These are phyloP conservation scores for Biancaea sappan DNA, from an alignment of 306 rosid species.

Conservation along the genomic window DNA sequence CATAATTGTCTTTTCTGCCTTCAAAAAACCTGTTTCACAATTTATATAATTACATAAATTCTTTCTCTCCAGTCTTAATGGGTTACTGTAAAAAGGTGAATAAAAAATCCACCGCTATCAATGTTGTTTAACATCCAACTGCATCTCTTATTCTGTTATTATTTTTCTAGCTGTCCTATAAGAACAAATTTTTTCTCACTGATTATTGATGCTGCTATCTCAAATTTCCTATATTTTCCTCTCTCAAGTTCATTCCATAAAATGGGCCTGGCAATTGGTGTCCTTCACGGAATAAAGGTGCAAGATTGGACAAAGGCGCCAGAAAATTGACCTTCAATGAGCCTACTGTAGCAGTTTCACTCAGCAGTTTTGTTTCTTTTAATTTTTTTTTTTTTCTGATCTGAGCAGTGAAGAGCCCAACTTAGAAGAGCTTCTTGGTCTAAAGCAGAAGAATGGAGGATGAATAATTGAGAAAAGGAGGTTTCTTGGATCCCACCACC, in stretches of 20 bases:
- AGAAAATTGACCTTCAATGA: slow-evolving; percentile 27
- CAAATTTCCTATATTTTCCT: neutral
- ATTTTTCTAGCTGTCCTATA: slow-evolving; percentile 14
- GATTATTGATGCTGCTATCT: neutral
- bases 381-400: neutral
- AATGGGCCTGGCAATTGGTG: slow-evolving; percentile 15
- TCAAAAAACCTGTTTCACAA: neutral
- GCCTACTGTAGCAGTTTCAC: neutral
- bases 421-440: neutral
- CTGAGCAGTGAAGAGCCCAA: neutral
- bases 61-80: neutral
- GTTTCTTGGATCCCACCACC: slow-evolving; percentile 42
- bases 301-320: slow-evolving; percentile 22
- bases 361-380: neutral
- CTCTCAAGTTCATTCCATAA: slow-evolving; percentile 23
- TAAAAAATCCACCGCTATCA: slow-evolving; percentile 23
- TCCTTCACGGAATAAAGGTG: neutral
- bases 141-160: slow-evolving; percentile 12
- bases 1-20: too few relatives aligned
- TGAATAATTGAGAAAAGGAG: slow-evolving; percentile 22
- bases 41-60: slow-evolving; percentile 10
- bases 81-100: slow-evolving; percentile 33
- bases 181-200: too few relatives aligned
- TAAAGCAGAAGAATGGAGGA: slow-evolving; percentile 35
- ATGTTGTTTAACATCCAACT: slow-evolving; percentile 7